Evolutionary conservation across 2,329 filamentous ascomycete genomes (phyloP), one percentile per base, ranked within the genome.

Genomic region (Beauveria asiatica): DNA sequence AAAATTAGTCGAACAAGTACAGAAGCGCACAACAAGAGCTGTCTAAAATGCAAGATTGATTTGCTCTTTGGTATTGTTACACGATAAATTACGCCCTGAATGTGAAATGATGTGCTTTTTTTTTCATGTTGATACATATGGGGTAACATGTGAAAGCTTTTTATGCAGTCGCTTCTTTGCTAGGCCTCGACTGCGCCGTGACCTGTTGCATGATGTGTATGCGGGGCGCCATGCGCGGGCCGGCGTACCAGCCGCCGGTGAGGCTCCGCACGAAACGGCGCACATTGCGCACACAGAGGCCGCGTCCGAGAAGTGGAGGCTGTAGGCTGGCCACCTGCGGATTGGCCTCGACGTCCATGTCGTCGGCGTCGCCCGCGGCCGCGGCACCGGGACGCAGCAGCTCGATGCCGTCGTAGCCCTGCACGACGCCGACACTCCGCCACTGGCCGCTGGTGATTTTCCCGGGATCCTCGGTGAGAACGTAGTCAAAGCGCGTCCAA

Each of bases 401-500:
- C 69, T 87, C 83, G 9, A 87, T 69, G 3, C 85, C 84, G 2
- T 75, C 77, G 67, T 81, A 86, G 3, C 82, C 83, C 62, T 81
- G 75, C 5, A 88, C 77, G 0, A 82, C 76, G 17, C 77, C 82
- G 4, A 86, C 67, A 2, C 78, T 74, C 56, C 83, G 79, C 84
- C 84, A 88, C 11, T 72, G 67, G 3, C 78, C 77, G 8, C 75
- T 80, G 57, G 78, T 73, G 1, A 78, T 74, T 53, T 73, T 74
- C 13, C 65, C 67, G 1, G 79, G 76, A 52, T 83, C 76, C 67
- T 86, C 84, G 54, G 80, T 75, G 4, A 88, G 75, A 3, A 80
- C 76, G 67, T 86, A 89, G 70, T 87, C 84, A 63, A 88, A 85
- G 46, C 73, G 72, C n/a, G 75, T 70, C 86, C 86, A 89, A 69